Conservation (phyloP, 1,139 yeast genomes). For the Entelexis sorbosivorans region DNA sequence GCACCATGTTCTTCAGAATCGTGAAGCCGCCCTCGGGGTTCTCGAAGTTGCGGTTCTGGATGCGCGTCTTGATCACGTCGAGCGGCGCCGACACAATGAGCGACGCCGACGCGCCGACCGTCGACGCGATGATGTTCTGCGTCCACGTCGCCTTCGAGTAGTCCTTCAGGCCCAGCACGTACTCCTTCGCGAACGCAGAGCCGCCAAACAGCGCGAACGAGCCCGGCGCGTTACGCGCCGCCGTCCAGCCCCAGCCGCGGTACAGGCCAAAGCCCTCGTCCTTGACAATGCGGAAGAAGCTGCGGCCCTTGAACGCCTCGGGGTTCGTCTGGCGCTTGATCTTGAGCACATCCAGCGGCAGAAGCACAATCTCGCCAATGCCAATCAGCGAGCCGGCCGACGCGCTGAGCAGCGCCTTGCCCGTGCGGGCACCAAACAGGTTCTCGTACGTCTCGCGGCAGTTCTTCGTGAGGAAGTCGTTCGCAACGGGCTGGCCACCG, state of each 20-base stretch:
- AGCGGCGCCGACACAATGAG: constrained; percentile 94
- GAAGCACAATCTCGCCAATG: constrained; percentile 83
- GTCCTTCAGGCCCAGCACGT: constrained; percentile 74
- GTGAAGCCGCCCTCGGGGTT: constrained; percentile 90
- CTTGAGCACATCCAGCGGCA: constrained; percentile 92
- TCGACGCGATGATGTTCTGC: constrained; percentile 92
- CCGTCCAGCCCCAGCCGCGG: constrained; percentile 99
- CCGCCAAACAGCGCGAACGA: constrained; percentile 97
- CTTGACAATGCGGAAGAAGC: constrained; percentile 66
- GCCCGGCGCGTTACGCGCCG: constrained; percentile 99
- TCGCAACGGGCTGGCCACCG: constrained; percentile 98
- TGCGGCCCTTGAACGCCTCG: constrained; percentile 94
- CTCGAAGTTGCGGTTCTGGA: constrained; percentile 91
- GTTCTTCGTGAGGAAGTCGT: constrained; percentile 74
- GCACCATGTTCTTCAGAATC: constrained; percentile 83
- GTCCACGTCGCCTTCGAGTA: constrained; percentile 87
- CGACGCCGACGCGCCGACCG: constrained; percentile 95
- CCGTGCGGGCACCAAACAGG: constrained; percentile 83
- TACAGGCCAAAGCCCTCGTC: constrained; percentile 93
- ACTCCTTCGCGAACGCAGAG: constrained; percentile 96
- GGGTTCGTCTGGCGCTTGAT: constrained; percentile 99
- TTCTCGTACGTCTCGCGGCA: constrained; percentile 60
- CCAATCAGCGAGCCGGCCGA: constrained; percentile 96
- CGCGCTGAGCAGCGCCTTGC: constrained; percentile 92
- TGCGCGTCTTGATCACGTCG: constrained; percentile 96